Conservation (phyloP, 2,329 filamentous ascomycete species). For the Rugonectria rugulosa region DNA sequence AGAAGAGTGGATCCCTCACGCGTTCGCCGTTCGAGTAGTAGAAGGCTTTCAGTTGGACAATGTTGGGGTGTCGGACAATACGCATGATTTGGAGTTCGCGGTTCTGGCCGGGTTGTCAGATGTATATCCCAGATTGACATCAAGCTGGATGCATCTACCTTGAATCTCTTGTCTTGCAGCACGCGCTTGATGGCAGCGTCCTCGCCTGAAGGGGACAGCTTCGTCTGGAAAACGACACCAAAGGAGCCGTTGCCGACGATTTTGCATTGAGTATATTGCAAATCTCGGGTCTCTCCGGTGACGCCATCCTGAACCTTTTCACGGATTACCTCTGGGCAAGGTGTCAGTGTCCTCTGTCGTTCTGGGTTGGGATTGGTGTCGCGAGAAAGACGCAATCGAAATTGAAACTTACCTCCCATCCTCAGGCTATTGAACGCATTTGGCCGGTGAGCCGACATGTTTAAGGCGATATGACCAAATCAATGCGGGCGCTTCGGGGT, state of each 20-base stretch:
- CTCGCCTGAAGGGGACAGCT: conserved; percentile 95
- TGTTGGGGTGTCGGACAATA: conserved; percentile 98
- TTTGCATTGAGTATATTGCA: conserved; percentile 99
- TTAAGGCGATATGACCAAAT: conserved; percentile 37
- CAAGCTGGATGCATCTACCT: conserved; percentile 65
- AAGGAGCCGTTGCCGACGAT: conserved; percentile 99
- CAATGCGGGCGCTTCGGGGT: conserved; percentile 39
- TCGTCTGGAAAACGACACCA: conserved; percentile 98
- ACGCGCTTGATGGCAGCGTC: conserved; percentile 99
- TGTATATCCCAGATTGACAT: not conserved
- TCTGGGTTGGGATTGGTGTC: too few relatives aligned
- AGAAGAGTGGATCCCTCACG: conserved; percentile 60
- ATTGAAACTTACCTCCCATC: conserved; percentile 86
- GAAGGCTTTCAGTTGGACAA: conserved; percentile 98
- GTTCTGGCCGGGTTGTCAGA: conserved; percentile 70
- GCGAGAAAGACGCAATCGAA: conserved; percentile 16
- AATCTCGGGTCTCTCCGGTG: conserved; percentile 93
- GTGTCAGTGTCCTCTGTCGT: conserved; percentile 33
- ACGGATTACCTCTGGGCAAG: conserved; percentile 83
- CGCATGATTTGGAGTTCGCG: conserved; percentile 99
- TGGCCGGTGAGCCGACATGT: conserved; percentile 90
- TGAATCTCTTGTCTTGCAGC: conserved; percentile 99
- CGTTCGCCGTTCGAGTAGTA: conserved; percentile 99
- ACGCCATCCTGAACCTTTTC: conserved; percentile 99
- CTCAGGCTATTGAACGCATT: conserved; percentile 86